A percentile compares a stretch with the other conserved stretches of the same genome.
phyloP scores from a whole-genome alignment of 2,329 filamentous ascomycete species.

The Colletotrichum plurivorum region DNA sequence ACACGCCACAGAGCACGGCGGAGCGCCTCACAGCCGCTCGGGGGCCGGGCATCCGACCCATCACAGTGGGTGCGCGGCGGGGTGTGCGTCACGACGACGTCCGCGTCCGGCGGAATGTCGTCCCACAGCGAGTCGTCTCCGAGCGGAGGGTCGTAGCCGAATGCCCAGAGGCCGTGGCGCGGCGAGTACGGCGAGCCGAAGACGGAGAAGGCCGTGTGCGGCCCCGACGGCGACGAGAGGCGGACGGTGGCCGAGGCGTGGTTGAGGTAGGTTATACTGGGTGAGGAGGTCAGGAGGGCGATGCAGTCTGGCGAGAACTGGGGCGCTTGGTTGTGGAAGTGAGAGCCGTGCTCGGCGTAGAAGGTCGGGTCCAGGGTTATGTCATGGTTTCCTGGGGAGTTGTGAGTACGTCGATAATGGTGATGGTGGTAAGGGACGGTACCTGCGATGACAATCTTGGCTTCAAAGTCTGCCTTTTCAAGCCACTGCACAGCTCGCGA shows the following conservation, averaged over 20 bases:
- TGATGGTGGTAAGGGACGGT: conserved; percentile 38
- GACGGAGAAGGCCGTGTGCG: conserved; percentile 73
- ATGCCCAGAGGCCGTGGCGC: conserved; percentile 72
- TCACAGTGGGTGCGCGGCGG: conserved; percentile 75
- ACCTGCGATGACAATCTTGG: conserved; percentile 80
- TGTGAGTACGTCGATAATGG: background rate
- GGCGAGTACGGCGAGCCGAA: conserved; percentile 81
- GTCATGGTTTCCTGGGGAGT: conserved; percentile 78
- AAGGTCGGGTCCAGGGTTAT: conserved; percentile 77
- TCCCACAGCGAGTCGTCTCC: conserved; percentile 66
- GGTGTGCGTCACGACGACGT: conserved; percentile 80
- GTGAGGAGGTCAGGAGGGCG: conserved; percentile 66
- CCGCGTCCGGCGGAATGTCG: conserved; percentile 70
- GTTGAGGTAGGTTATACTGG: conserved; percentile 74
- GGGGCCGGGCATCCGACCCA: conserved; percentile 52
- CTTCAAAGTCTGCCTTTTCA: conserved; percentile 75
- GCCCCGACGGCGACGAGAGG: conserved; percentile 67
- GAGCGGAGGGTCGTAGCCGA: conserved; percentile 67
- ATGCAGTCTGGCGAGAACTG: conserved; percentile 70
- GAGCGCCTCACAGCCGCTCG: conserved; percentile 73
- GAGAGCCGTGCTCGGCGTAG: conserved; percentile 65
- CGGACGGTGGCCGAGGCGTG: conserved; percentile 69
- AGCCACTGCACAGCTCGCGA: conserved; percentile 76
- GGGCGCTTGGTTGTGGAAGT: conserved; percentile 69
- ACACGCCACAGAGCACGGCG: conserved; percentile 70